A percentile compares a stretch with the other conserved stretches of the same genome.
phyloP scores from a whole-genome alignment of 257 asterid genomes.

The Eucommia ulmoides region DNA sequence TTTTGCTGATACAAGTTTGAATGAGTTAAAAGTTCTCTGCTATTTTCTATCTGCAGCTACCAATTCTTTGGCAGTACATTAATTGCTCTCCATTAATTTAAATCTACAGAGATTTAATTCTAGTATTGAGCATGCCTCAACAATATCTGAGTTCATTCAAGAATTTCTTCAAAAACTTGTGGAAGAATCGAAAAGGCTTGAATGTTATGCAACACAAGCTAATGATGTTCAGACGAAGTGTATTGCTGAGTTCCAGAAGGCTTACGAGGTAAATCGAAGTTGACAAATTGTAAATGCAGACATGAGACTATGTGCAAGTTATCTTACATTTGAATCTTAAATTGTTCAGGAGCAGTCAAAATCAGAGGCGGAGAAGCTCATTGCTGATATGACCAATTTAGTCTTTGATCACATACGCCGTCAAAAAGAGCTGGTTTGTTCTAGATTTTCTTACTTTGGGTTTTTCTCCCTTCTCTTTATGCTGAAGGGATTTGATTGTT shows the following conservation, averaged over 20 bases:
- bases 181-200: constrained; percentile 1
- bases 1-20: no score
- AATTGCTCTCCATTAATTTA: no score
- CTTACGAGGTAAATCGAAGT: constrained; percentile 57
- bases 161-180: neutral
- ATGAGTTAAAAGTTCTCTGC: no score
- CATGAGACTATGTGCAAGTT: neutral
- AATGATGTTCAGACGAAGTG: constrained; percentile 36
- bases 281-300: constrained; percentile 1
- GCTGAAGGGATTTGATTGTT: no score
- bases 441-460: constrained; percentile 2
- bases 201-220: neutral
- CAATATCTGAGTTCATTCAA: neutral
- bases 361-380: constrained; percentile 58
- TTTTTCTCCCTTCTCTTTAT: neutral
- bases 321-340: constrained; percentile 11
- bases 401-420: constrained; percentile 59
- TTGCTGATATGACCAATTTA: constrained; percentile 61
- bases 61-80: no score
- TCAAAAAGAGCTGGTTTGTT: constrained; percentile 61
- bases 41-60: no score
- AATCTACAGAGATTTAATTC: constrained; percentile 19
- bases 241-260: constrained; percentile 57
- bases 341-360: constrained; percentile 51
- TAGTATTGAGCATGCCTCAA: neutral